phyloP scores from a whole-genome alignment of 2,329 filamentous ascomycete species.

The Arthroderma uncinatum region DNA sequence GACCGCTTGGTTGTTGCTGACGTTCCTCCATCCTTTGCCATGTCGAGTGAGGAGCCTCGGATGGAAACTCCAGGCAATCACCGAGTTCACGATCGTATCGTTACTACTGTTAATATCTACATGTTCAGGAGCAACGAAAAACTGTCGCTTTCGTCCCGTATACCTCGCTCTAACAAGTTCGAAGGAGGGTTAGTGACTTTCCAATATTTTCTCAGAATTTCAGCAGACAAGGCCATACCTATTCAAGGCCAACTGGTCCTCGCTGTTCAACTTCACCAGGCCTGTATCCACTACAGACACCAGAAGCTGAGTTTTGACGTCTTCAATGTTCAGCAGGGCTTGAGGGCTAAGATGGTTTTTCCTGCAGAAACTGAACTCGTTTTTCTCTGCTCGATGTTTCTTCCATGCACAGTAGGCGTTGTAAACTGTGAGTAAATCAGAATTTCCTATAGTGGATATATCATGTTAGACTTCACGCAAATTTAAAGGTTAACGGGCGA shows the following conservation, averaged over 20 bases:
- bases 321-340: slow-evolving; percentile 82
- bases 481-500: not conserved
- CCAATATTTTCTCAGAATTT: not conserved
- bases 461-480: not conserved
- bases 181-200: not conserved
- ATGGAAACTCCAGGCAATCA: slow-evolving; percentile 91
- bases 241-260: slow-evolving; percentile 59
- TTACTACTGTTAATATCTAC: slow-evolving; percentile 69
- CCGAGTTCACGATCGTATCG: slow-evolving; percentile 64
- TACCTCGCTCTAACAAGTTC: slow-evolving; percentile 43
- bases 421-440: slow-evolving; percentile 83
- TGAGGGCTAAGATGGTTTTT: slow-evolving; percentile 91
- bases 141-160: slow-evolving; percentile 55
- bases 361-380: slow-evolving; percentile 81
- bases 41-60: slow-evolving; percentile 81
- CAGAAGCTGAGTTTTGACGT: slow-evolving; percentile 84
- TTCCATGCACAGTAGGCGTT: slow-evolving; percentile 91
- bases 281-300: slow-evolving; percentile 76
- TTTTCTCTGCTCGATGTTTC: slow-evolving; percentile 59
- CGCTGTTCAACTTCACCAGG: slow-evolving; percentile 61
- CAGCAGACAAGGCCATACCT: slow-evolving; percentile 34
- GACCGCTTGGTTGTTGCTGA: slow-evolving; percentile 85
- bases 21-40: slow-evolving; percentile 76
- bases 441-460: slow-evolving; percentile 50
- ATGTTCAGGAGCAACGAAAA: slow-evolving; percentile 69